Evolutionary conservation across 345 rosid species (phyloP), one percentile per base, ranked within the genome.

Genomic region (Durio zibethinus): DNA sequence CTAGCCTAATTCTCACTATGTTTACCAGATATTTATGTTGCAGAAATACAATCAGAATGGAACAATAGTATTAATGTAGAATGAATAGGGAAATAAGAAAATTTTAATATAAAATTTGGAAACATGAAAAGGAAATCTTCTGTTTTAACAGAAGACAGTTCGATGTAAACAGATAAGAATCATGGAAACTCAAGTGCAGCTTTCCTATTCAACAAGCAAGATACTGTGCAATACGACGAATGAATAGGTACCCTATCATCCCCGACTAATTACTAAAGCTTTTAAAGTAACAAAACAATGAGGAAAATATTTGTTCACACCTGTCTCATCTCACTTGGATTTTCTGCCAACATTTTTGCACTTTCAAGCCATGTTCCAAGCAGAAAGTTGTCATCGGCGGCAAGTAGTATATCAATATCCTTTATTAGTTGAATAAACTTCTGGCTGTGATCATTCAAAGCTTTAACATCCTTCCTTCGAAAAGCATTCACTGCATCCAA

Each of bases 281-380:
- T 18, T 71, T 20, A 29, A 71, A 29, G 12, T 50, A 33, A 72
- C 43, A 35, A 27, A 27, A n/a, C 14, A 7, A 43, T n/a, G 43
- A 21, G 16, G 40, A 50, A 31, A 61, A 40, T 35, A 67, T 35
- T 45, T 31, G 63, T 57, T 64, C 88, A 82, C 45, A 90, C 99
- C 97, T 88, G 94, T 82, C 66, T 89, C 86, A 52, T 84, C 85
- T 95, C 99, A 52, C 65, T 64, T 52, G 87, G 80, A 86, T 85
- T 85, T 48, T 79, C 70, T 31, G 96, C 94, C 76, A 93, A 54
- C 56, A 81, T 85, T 82, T 89, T 91, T 21, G 98, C 95, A 73
- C 97, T 93, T 84, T 91, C 89, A 53, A 95, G 91, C 99, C 97
- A 93, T 50, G 98, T 88, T 63, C 99, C 99, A 0, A 95, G 90